phyloP scores from a whole-genome alignment of 306 rosid species.

The Vigna unguiculata region DNA sequence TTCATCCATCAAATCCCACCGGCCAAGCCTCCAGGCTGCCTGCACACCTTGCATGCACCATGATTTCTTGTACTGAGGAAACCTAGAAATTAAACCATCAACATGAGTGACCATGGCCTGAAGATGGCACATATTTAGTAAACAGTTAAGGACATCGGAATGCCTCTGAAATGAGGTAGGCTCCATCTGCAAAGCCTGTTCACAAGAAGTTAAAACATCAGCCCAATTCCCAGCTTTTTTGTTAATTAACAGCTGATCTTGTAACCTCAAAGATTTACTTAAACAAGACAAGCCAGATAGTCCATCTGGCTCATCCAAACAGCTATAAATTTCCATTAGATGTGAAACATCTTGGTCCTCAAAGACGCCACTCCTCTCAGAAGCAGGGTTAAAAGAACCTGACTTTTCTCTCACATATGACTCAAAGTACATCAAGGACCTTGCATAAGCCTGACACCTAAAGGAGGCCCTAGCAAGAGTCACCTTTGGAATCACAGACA shows the following conservation, averaged over 20 bases:
- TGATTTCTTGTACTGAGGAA: slow-evolving; percentile 85
- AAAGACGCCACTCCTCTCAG: slow-evolving; percentile 86
- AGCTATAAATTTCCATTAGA: slow-evolving; percentile 94
- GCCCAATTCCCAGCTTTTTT: slow-evolving; percentile 98
- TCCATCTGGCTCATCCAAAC: slow-evolving; percentile 96
- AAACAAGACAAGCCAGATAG: slow-evolving; percentile 85
- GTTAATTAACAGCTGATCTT: slow-evolving; percentile 88
- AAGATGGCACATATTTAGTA: slow-evolving; percentile 96
- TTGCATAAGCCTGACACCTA: slow-evolving; percentile 94
- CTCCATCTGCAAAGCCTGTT: slow-evolving; percentile 98
- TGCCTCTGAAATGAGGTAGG: slow-evolving; percentile 91
- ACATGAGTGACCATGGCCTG: slow-evolving; percentile 99
- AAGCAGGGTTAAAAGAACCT: slow-evolving; percentile 98
- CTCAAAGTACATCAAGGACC: slow-evolving; percentile 97
- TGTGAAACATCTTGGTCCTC: slow-evolving; percentile 84
- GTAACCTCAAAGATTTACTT: slow-evolving; percentile 75
- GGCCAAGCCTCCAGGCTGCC: slow-evolving; percentile 99
- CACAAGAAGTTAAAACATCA: slow-evolving; percentile 90
- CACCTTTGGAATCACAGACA: slow-evolving; percentile 82
- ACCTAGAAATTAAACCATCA: slow-evolving; percentile 90
- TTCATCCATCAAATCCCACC: slow-evolving; percentile 99
- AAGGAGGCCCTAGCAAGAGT: slow-evolving; percentile 94
- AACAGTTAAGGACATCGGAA: slow-evolving; percentile 94
- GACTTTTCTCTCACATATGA: slow-evolving; percentile 80
- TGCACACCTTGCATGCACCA: slow-evolving; percentile 99